phyloP scores from a whole-genome alignment of 805 yeast species.

The Starmera pachycereana region DNA sequence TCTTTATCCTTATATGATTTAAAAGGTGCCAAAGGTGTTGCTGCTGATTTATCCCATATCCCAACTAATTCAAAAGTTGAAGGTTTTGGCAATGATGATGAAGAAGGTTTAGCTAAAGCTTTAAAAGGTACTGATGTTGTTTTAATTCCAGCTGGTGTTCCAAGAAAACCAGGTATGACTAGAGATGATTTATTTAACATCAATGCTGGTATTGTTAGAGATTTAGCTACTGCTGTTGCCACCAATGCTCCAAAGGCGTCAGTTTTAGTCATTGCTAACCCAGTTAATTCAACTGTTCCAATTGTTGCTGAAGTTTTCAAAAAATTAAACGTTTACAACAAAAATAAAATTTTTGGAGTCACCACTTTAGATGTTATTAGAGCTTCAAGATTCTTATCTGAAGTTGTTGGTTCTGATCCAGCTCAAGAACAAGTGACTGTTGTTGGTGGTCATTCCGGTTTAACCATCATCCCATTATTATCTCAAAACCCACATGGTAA shows the following conservation, averaged over 20 bases:
- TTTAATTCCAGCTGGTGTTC: constrained; percentile 95
- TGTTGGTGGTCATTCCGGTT: constrained; percentile 93
- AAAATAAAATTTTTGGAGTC: constrained; percentile 89
- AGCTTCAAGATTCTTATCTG: constrained; percentile 75
- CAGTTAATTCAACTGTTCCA: constrained; percentile 96
- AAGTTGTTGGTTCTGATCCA: constrained; percentile 54
- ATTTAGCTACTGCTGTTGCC: constrained; percentile 79
- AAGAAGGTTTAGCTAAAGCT: constrained; percentile 59
- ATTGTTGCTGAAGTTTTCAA: constrained; percentile 90
- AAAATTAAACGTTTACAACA: constrained; percentile 80
- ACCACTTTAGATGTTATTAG: constrained; percentile 77
- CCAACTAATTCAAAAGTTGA: constrained; percentile 84
- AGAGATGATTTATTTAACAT: constrained; percentile 95
- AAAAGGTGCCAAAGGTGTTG: constrained; percentile 92
- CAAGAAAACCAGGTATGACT: constrained; percentile 98
- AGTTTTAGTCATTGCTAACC: constrained; percentile 79
- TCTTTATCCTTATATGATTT: constrained; percentile 81
- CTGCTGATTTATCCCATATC: constrained; percentile 89
- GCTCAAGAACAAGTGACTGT: constrained; percentile 68
- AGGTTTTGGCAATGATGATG: constrained; percentile 79
- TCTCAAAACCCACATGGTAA: constrained; percentile 48
- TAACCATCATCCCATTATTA: constrained; percentile 72
- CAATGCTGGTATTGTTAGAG: constrained; percentile 92
- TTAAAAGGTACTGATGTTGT: constrained; percentile 66
- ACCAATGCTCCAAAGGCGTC: constrained; percentile 79